phyloP scores from a whole-genome alignment of 306 rosid genomes.

The Argentina anserina region DNA sequence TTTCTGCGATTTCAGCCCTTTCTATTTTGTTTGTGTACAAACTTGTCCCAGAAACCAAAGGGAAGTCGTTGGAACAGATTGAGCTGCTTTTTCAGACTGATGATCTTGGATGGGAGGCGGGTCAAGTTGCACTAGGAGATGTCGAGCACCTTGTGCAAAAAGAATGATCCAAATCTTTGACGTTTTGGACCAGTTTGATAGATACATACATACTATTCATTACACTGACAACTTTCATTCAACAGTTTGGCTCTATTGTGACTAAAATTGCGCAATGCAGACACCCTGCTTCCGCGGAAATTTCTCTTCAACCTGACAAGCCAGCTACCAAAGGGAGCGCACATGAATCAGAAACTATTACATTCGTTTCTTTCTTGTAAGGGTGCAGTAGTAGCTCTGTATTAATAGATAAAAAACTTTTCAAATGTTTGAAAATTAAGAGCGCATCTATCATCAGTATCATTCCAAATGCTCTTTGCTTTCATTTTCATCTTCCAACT shows the following conservation, averaged over 20 bases:
- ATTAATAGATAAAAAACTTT: neutral
- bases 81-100: slow-evolving; percentile 68
- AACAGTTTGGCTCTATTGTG: neutral
- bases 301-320: slow-evolving; percentile 13
- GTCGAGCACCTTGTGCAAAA: slow-evolving; percentile 84
- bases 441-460: no score
- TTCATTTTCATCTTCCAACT: no score
- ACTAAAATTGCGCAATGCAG: slow-evolving; percentile 11
- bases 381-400: neutral
- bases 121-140: slow-evolving; percentile 72
- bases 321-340: slow-evolving; percentile 17
- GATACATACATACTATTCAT: slow-evolving; percentile 10
- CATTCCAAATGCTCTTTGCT: no score
- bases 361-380: neutral
- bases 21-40: slow-evolving; percentile 59
- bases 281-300: slow-evolving; percentile 24
- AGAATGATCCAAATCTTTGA: slow-evolving; percentile 17
- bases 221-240: slow-evolving; percentile 7
- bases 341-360: neutral
- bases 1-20: slow-evolving; percentile 63
- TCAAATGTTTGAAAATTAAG: neutral
- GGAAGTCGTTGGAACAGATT: slow-evolving; percentile 89
- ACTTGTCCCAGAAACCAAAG: slow-evolving; percentile 83
- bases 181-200: slow-evolving; percentile 1
- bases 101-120: slow-evolving; percentile 36